Percentiles rank a stretch among this genome's conserved stretches.
Conservation (phyloP, 1,284 basidiomycete species). For the Tilletia walkeri region DNA sequence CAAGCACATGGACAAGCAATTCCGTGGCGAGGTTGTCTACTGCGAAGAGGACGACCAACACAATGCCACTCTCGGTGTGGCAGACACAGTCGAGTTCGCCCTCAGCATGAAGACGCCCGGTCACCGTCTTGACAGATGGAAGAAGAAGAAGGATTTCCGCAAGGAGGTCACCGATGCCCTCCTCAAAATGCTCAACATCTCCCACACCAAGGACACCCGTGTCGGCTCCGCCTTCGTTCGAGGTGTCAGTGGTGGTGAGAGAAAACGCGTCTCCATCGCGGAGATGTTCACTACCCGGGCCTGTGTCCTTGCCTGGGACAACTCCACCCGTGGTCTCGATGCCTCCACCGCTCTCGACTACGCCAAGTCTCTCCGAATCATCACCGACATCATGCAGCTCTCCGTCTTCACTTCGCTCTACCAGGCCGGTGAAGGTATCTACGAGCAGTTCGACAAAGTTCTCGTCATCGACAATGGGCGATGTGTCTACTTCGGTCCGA, state of each 20-base stretch:
- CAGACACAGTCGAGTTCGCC: conserved; percentile 43
- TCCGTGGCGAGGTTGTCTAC: conserved; percentile 79
- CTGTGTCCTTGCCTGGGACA: conserved; percentile 71
- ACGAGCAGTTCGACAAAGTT: conserved; percentile 64
- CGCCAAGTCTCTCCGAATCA: conserved; percentile 68
- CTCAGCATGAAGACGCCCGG: conserved; percentile 57
- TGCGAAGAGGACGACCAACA: conserved; percentile 72
- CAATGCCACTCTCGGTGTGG: conserved; percentile 71
- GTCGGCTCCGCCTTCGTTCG: conserved; percentile 71
- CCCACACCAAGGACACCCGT: conserved; percentile 72
- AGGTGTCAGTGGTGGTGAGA: conserved; percentile 68
- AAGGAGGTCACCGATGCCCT: conserved; percentile 62
- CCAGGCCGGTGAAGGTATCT: conserved; percentile 60
- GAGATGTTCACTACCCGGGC: conserved; percentile 65
- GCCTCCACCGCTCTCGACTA: conserved; percentile 80
- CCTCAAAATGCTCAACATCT: conserved; percentile 70
- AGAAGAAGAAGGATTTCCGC: conserved; percentile 60
- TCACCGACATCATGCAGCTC: conserved; percentile 73
- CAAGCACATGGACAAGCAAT: conserved; percentile 60
- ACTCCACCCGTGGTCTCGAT: conserved; percentile 71
- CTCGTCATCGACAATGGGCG: conserved; percentile 51
- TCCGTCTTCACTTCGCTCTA: conserved; percentile 79
- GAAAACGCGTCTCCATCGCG: conserved; percentile 69
- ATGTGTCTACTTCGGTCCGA: conserved; percentile 50
- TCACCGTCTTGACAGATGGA: conserved; percentile 21